Base-by-base conservation (phyloP, 164 flowering plant genomes). In the Nymphaea thermarum region DNA sequence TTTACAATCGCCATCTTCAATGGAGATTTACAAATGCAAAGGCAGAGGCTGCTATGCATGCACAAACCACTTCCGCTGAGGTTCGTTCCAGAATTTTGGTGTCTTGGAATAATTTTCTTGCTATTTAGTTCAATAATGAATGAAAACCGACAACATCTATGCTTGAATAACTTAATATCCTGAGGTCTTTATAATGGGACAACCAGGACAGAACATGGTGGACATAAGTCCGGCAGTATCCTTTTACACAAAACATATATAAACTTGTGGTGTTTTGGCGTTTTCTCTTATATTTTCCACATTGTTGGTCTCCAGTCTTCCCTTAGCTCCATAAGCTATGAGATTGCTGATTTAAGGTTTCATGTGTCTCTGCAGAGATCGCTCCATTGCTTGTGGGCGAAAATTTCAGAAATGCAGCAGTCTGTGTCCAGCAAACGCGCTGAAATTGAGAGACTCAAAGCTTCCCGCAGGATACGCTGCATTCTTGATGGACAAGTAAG, bases 81-180 rank as follows among this genome's bases (percentile, higher is more conserved):
- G 36, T 25, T 25, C 1, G 36, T 25, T 25, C 79, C n/a, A 75
- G 89, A 3, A 83, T 71, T 67, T 12, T 90, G 82, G 82, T 92
- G 66, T 81, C 81, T 59, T 87, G 86, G 72, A 85, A 77, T 43
- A 77, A 77, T 68, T 71, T 92, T 66, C 94, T 86, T 70, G 89
- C 94, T 94, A 82, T 86, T 72, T 88, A 70, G 72, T 82, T 80
- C 68, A 92, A 89, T 76, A 88, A 94, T 0, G 90, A 83, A 77
- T 86, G 96, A 12, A 85, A 79, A 44, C 78, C 77, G 43, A 62
- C 82, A 25, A 25, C 14, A 67, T 81, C 74, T 70, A 42, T 59
- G 64, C 81, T 45, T 91, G 87, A 76, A 82, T 64, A 71, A 66
- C 43, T 69, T 82, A 80, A 64, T 76, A 83, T 17, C 84, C 88